A percentile compares a stretch with the other conserved stretches of the same genome.
Conservation (phyloP, 371 early-diverging fungal genomes). For the Apophysomyces elegans region DNA sequence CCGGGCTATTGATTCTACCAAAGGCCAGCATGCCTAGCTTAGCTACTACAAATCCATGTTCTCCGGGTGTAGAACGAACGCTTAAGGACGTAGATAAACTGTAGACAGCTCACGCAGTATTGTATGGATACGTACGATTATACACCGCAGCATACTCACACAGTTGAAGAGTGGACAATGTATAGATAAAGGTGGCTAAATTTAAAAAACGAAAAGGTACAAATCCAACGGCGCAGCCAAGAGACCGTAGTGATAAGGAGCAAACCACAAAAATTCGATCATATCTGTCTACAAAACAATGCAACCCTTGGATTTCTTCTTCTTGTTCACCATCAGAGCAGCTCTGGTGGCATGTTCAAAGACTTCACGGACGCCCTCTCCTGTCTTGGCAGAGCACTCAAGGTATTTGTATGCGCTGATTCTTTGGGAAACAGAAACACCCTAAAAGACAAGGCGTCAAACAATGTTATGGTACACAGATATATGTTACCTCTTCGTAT, state of each 20-base stretch:
- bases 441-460: constrained; percentile 48
- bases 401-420: constrained; percentile 92
- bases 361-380: constrained; percentile 93
- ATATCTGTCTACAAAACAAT: constrained; percentile 50
- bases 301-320: constrained; percentile 45
- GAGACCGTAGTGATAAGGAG: constrained; percentile 12
- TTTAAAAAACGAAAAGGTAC: constrained; percentile 10
- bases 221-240: constrained; percentile 12
- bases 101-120: constrained; percentile 2
- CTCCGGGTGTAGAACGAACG: background rate
- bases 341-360: constrained; percentile 93
- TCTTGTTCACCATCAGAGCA: constrained; percentile 70
- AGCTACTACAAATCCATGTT: background rate
- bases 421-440: constrained; percentile 71
- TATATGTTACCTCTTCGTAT: constrained; percentile 67
- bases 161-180: constrained; percentile 6
- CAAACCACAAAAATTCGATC: constrained; percentile 4
- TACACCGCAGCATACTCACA: constrained; percentile 1
- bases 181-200: constrained; percentile 9
- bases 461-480: background rate
- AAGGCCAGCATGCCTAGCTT: too few species aligned
- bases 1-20: too few species aligned
- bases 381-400: constrained; percentile 94
- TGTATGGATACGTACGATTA: background rate
- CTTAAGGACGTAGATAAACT: constrained; percentile 2